phyloP scores from a whole-genome alignment of 805 yeast genomes.

The Clavispora phyllophila region DNA sequence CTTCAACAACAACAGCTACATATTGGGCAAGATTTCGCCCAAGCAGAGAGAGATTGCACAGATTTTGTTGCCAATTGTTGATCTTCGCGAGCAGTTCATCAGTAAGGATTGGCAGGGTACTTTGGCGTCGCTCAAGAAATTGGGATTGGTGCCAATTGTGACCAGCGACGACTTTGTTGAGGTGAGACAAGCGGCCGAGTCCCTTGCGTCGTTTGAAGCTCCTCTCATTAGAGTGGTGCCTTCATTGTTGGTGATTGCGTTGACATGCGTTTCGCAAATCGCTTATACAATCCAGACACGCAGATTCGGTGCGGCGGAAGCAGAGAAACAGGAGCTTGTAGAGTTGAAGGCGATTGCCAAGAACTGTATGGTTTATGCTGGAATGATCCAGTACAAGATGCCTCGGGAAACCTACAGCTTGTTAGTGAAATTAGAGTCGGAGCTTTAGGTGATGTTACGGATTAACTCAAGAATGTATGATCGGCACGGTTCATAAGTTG shows the following conservation, averaged over 20 bases:
- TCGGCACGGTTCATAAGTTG: no score
- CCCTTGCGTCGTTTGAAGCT: constrained; percentile 53
- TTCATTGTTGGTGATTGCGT: constrained; percentile 67
- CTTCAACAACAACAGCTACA: constrained; percentile 53
- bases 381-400: constrained; percentile 90
- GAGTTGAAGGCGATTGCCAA: constrained; percentile 60
- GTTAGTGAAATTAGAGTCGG: constrained; percentile 57
- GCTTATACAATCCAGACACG: constrained; percentile 41
- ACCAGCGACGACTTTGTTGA: constrained; percentile 45
- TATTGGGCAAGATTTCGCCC: constrained; percentile 49
- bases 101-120: constrained; percentile 55
- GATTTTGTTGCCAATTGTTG: constrained; percentile 59
- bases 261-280: constrained; percentile 68
- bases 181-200: constrained; percentile 63
- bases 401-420: constrained; percentile 77
- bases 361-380: constrained; percentile 91
- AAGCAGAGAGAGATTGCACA: constrained; percentile 62
- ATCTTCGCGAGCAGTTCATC: constrained; percentile 58
- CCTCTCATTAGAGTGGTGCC: constrained; percentile 77
- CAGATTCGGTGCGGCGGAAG: constrained; percentile 41
- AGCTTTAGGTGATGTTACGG: constrained; percentile 18
- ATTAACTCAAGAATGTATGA: no score
- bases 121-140: constrained; percentile 47
- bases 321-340: constrained; percentile 46
- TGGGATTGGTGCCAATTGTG: constrained; percentile 63